These are phyloP conservation scores for Dactylella cylindrospora DNA, from an alignment of 2,329 filamentous ascomycete genomes.

Conservation along the genomic window DNA sequence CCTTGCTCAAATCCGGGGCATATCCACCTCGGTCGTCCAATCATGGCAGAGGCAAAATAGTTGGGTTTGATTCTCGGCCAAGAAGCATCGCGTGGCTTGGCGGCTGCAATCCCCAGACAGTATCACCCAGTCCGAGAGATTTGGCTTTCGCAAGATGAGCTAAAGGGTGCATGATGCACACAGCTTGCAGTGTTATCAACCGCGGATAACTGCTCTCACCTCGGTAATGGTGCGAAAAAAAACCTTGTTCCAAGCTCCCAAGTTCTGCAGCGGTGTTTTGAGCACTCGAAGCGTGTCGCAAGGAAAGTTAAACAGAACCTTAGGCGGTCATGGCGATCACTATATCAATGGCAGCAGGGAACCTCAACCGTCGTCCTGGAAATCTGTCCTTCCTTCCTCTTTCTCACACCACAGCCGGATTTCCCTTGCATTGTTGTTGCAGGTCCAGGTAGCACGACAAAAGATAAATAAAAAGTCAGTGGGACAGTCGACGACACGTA, in stretches of 20 bases:
- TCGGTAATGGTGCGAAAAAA: constrained; percentile 39
- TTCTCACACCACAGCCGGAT: no score
- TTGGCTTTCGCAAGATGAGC: constrained; percentile 22
- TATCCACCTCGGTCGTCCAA: constrained; percentile 18
- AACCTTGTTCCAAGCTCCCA: constrained; percentile 17
- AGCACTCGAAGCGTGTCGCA: constrained; percentile 16
- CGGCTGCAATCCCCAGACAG: constrained; percentile 35
- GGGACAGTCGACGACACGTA: no score
- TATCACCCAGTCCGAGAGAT: constrained; percentile 13
- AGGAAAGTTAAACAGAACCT: constrained; percentile 23
- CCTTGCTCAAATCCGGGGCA: constrained; percentile 30
- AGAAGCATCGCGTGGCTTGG: constrained; percentile 33
- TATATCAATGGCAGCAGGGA: constrained; percentile 42
- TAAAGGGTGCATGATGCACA: constrained; percentile 9
- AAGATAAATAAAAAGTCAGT: no score
- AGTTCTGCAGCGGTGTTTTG: constrained; percentile 8
- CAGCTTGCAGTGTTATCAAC: constrained; percentile 39
- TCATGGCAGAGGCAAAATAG: constrained; percentile 1
- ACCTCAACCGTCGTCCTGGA: constrained; percentile 10
- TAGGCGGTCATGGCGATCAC: constrained; percentile 30
- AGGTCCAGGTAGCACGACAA: no score
- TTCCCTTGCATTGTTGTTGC: no score
- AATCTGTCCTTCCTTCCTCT: constrained; percentile 16
- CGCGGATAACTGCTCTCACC: constrained; percentile 40
- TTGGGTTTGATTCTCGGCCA: constrained; percentile 9